A percentile compares a stretch with the other conserved stretches of the same genome.
Evolutionary conservation across 1,284 basidiomycete genomes (phyloP).

Genomic region (Omphalotus olearius): DNA sequence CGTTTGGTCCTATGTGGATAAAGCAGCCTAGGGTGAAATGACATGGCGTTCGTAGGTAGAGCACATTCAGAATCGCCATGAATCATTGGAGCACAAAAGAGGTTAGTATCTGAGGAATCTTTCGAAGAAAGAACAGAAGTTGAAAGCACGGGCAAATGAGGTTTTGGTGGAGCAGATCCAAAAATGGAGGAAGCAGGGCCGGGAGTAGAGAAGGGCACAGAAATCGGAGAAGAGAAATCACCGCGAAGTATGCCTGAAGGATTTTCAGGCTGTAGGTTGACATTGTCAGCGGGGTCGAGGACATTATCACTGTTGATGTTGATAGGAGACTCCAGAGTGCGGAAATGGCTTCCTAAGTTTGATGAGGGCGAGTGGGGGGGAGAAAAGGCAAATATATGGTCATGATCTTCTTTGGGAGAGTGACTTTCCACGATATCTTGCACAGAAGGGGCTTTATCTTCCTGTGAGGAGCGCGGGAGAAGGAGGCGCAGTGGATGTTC

Average conservation of each 20-base stretch:
- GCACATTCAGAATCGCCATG: not conserved
- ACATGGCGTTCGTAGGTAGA: too few species aligned
- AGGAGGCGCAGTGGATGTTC: slow-evolving; percentile 36
- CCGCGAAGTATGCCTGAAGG: not conserved
- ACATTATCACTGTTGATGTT: not conserved
- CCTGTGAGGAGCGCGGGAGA: slow-evolving; percentile 20
- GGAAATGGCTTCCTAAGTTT: not conserved
- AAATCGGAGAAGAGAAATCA: slow-evolving; percentile 1
- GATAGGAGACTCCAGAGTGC: not conserved
- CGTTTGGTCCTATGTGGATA: not conserved
- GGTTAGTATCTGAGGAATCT: slow-evolving; percentile 7
- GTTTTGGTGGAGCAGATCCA: slow-evolving; percentile 6
- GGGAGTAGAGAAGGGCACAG: slow-evolving; percentile 22
- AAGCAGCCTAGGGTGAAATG: not conserved
- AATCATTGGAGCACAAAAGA: not conserved
- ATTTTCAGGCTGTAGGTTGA: too few species aligned
- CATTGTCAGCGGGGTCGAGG: too few species aligned
- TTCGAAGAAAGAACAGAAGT: not conserved
- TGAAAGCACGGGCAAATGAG: not conserved
- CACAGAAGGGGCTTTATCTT: not conserved
- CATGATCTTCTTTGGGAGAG: not conserved
- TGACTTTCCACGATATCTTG: not conserved
- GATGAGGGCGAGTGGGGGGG: not conserved
- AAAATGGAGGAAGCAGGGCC: slow-evolving; percentile 20
- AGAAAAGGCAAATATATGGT: slow-evolving; percentile 10